Evolutionary conservation across 2,329 filamentous ascomycete genomes (phyloP), one percentile per base, ranked within the genome.

Genomic region (Cladosporium velox): DNA sequence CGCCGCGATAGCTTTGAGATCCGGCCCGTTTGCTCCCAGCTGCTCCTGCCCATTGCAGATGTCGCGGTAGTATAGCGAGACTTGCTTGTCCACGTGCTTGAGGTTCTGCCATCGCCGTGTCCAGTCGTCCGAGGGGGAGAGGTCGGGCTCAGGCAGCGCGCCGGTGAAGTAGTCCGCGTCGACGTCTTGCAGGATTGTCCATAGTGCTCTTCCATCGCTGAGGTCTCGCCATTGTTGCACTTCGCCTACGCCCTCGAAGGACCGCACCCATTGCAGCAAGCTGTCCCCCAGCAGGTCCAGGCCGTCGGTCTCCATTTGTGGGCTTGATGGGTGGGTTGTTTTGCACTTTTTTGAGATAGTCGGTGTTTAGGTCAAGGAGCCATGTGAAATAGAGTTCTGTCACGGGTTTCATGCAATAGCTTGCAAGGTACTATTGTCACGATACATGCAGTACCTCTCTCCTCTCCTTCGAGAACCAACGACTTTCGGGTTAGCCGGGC

Each of bases 41-140:
- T 60, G 79, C 70, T 64, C 79, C 74, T 67, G 77, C 73, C 73
- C 66, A 78, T 77, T 74, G 70, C 77, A 77, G 10, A 77, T 78
- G 66, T 84, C 82, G 21, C 81, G 77, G 64, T 84, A 81, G 73
- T 83, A 84, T 30, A 80, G 78, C 30, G 80, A 80, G 64, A 83
- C 77, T 70, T 79, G 76, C 49, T 81, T 79, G 71, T 83, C 81
- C 69, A 84, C 78, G 68, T 83, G 79, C 72, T 84, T 84, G 66
- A 84, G 76, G 69, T 84, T 84, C 77, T 84, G 82, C 82, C 82
- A 84, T 77, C 79, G 77, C 57, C 80, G 78, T 59, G 83, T 83
- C 82, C 82, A 84, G 68, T 82, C 81, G 69, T 80, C 79, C 34
- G 75, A 75, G n/a, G 77, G 73, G 57, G 77, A 78, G 59, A 79